A percentile compares a stretch with the other conserved stretches of the same genome.
These are phyloP conservation scores for Rhodofomes roseus DNA, from an alignment of 1,284 basidiomycete genomes.

Conservation along the genomic window DNA sequence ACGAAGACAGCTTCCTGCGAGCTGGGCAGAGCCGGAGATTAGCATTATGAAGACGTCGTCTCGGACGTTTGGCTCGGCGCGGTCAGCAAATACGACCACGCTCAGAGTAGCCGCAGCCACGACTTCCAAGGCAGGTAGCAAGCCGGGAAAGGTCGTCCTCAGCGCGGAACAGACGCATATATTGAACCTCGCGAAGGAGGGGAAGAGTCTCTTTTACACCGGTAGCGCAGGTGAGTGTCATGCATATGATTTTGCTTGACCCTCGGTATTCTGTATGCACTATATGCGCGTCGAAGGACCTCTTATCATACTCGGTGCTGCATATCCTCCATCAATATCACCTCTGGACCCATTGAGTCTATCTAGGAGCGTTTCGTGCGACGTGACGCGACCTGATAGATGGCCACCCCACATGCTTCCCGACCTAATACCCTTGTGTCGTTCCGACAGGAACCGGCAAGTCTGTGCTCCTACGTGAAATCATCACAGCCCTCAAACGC, in stretches of 20 bases:
- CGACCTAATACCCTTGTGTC: too few species aligned
- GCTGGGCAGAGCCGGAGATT: constrained; percentile 34
- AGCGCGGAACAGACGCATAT: constrained; percentile 86
- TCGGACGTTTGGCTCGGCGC: constrained; percentile 12
- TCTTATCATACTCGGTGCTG: neutral
- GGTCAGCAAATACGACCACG: constrained; percentile 8
- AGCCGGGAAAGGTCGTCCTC: constrained; percentile 50
- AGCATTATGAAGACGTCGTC: constrained; percentile 22
- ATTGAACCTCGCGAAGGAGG: constrained; percentile 67
- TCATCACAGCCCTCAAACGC: constrained; percentile 62
- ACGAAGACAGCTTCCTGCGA: constrained; percentile 46
- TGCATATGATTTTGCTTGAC: too few species aligned
- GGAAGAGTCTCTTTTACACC: constrained; percentile 91
- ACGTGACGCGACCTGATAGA: too few species aligned
- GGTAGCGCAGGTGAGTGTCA: constrained; percentile 85
- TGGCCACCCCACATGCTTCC: too few species aligned
- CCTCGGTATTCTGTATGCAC: neutral
- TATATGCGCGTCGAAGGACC: neutral
- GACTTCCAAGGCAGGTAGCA: constrained; percentile 21
- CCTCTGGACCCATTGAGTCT: too few species aligned
- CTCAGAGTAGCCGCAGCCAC: constrained; percentile 13
- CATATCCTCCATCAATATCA: too few species aligned
- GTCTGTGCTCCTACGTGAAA: constrained; percentile 85
- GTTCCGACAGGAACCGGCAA: constrained; percentile 77
- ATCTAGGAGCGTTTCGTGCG: too few species aligned